Conservation (phyloP, 768 basidiomycete genomes). For the Rhizopogon salebrosus region DNA sequence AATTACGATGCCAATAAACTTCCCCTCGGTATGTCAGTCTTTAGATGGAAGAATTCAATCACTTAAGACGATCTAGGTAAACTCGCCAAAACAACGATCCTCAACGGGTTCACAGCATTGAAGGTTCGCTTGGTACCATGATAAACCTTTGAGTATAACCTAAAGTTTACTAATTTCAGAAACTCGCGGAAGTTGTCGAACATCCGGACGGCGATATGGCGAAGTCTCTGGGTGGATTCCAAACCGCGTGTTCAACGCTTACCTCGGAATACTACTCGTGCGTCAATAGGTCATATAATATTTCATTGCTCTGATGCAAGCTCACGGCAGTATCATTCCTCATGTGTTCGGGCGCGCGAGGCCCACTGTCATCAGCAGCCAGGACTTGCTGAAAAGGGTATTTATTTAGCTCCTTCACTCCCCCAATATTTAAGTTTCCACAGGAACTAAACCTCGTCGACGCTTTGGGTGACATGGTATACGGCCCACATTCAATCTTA, state of each 20-base stretch:
- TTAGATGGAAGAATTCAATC: neutral
- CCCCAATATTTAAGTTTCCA: neutral
- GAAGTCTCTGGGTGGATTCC: constrained; percentile 31
- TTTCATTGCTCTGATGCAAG: neutral
- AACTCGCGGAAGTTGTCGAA: constrained; percentile 47
- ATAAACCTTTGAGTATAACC: neutral
- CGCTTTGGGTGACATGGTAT: constrained; percentile 59
- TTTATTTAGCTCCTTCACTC: neutral
- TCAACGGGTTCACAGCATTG: constrained; percentile 53
- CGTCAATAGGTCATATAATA: constrained; percentile 11
- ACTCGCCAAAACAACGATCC: constrained; percentile 54
- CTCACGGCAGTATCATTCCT: constrained; percentile 44
- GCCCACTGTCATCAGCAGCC: constrained; percentile 39
- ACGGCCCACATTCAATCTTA: neutral
- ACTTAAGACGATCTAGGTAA: constrained; percentile 37
- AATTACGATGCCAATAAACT: constrained; percentile 64
- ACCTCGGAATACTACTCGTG: constrained; percentile 56
- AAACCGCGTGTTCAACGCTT: constrained; percentile 39
- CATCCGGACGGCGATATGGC: constrained; percentile 37
- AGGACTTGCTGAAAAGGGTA: constrained; percentile 38
- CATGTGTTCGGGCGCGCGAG: constrained; percentile 52
- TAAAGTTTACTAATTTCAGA: constrained; percentile 19
- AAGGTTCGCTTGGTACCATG: constrained; percentile 31
- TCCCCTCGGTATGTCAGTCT: constrained; percentile 41
- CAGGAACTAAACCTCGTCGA: constrained; percentile 62